These are phyloP conservation scores for Beauveria rudraprayagi DNA, from an alignment of 2,329 filamentous ascomycete genomes.

Conservation along the genomic window DNA sequence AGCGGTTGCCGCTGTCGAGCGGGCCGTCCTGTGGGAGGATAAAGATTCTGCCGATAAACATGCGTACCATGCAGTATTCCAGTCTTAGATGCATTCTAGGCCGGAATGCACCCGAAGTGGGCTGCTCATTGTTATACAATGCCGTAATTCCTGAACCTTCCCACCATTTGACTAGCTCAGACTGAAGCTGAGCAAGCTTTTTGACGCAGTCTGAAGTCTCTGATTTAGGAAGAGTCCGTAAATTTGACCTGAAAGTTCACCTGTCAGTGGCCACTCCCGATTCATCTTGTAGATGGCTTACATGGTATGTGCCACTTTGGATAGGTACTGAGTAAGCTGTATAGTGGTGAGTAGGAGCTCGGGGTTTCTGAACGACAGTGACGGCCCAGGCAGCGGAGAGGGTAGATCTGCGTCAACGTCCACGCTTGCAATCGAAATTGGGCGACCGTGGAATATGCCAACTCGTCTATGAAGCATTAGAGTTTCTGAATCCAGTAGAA, in stretches of 20 bases:
- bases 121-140: conserved; percentile 25
- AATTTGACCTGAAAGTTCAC: conserved; percentile 21
- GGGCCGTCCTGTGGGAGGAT: conserved; percentile 31
- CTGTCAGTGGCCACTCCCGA: conserved; percentile 7
- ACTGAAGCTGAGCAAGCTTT: conserved; percentile 28
- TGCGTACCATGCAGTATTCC: conserved; percentile 44
- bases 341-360: conserved; percentile 38
- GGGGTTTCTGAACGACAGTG: conserved; percentile 33
- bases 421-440: conserved; percentile 41
- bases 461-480: conserved; percentile 33
- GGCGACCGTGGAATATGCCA: conserved; percentile 47
- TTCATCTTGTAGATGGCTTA: conserved; percentile 14
- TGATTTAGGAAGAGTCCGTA: conserved; percentile 25
- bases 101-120: conserved; percentile 34
- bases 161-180: conserved; percentile 31
- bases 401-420: conserved; percentile 49
- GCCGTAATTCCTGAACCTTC: conserved; percentile 25
- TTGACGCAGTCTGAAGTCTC: conserved; percentile 25
- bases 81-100: conserved; percentile 43
- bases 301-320: conserved; percentile 32
- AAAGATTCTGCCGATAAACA: conserved; percentile 47
- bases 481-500: not conserved
- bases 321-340: conserved; percentile 28
- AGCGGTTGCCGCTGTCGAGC: conserved; percentile 23
- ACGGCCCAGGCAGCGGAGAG: conserved; percentile 33